Base-by-base conservation (phyloP, 2,329 filamentous ascomycete genomes). In the Fusarium fracticaudum region DNA sequence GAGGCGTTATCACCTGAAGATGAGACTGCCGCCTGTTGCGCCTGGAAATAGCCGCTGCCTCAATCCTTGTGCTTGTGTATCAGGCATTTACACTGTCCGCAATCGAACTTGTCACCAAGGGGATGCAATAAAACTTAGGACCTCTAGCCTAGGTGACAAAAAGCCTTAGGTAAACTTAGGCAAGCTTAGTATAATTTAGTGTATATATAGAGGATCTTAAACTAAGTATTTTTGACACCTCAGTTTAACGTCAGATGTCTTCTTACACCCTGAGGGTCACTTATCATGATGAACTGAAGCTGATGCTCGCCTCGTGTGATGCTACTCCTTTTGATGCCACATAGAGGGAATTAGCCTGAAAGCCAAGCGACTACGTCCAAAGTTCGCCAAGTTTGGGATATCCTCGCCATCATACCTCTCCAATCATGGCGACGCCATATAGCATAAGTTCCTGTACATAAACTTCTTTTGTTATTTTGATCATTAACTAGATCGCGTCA, bases 21-120 rank as follows among this genome's bases (percentile, higher is more conserved):
- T 74, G 57, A 60, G 57, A 72, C 51, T 72, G 64, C 64, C 72
- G 68, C 72, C 68, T 65, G 60, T 66, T 75, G 68, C 64, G 63
- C 63, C 60, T 60, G 53, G 58, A 24, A 68, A 65, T 61, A 62
- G 38, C 48, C 26, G 29, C 53, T 60, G 35, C 61, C 65, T 62
- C 55, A n/a, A 77, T 44, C 73, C 73, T 59, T 74, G 60, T 64
- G 71, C 38, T 40, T n/a, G n/a, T 65, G 69, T 44, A 69, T 76
- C 58, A 77, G 54, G 72, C 68, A 74, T 44, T 68, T 60, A 35
- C 58, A 62, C 55, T 35, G 29, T 54, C 45, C 58, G 41, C 26
- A 44, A 37, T 33, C 26, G 65, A 63, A 58, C 26, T 47, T 45
- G 45, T 47, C 17, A 41, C 35, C 7, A 26, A 26, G 26, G 26